Percentiles rank a stretch among this genome's conserved stretches.
Evolutionary conservation across 495 filamentous ascomycete species (phyloP).

Genomic region (Arthonia radiata): DNA sequence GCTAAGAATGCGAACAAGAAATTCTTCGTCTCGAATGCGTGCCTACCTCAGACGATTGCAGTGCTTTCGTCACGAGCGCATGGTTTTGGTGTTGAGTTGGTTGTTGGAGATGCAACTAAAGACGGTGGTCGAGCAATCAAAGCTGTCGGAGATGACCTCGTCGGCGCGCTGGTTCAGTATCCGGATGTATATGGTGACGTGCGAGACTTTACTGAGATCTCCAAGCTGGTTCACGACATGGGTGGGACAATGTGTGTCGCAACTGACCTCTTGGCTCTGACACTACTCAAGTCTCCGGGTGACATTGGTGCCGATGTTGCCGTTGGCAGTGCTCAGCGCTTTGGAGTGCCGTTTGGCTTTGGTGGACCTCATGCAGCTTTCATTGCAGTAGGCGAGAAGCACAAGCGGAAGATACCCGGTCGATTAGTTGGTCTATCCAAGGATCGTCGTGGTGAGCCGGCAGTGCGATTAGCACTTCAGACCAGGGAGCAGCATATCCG

Average conservation of each 20-base stretch:
- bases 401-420: constrained; percentile 91
- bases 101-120: constrained; percentile 41
- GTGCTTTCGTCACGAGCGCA: constrained; percentile 76
- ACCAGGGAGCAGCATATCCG: constrained; percentile 95
- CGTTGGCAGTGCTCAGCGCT: constrained; percentile 83
- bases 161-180: constrained; percentile 87
- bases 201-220: constrained; percentile 44
- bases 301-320: constrained; percentile 96
- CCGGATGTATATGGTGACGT: constrained; percentile 75
- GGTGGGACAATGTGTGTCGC: constrained; percentile 71
- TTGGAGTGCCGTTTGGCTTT: constrained; percentile 84
- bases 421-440: constrained; percentile 83
- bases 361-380: constrained; percentile 95
- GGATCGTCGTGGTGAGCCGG: constrained; percentile 61
- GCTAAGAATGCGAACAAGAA: constrained; percentile 54
- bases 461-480: constrained; percentile 75
- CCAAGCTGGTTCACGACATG: constrained; percentile 53
- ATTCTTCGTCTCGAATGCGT: constrained; percentile 58
- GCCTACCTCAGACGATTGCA: constrained; percentile 75
- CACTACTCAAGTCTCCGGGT: constrained; percentile 69
- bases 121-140: constrained; percentile 37
- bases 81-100: constrained; percentile 71
- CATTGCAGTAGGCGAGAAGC: constrained; percentile 78
- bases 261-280: constrained; percentile 79
- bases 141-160: constrained; percentile 54